Base-by-base conservation (phyloP, 371 early-diverging fungal genomes). In the Mucor irregularis region DNA sequence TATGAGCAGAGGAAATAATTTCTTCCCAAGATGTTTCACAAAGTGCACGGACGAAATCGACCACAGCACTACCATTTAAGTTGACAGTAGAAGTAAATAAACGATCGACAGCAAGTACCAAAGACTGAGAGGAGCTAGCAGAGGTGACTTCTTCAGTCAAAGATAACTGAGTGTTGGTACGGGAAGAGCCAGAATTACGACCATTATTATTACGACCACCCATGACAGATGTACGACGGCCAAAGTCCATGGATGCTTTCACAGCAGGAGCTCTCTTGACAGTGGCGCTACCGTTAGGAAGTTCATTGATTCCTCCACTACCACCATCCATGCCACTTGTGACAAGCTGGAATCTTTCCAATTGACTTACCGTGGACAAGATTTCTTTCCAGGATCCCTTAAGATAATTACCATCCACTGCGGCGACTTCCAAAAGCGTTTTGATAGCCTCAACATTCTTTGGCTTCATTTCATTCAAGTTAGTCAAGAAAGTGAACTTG, bases 361-460 rank as follows among this genome's bases (percentile, higher is more conserved):
- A 71, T 67, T 92, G 92, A 62, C 87, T 88, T 17, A 94, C 89
- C 33, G 93, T 92, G n/a, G 84, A 79, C 48, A 94, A 78, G 8
- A 95, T 91, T 24, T 94, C 94, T 37, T 82, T 85, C 97, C 97
- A 97, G 44, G 83, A 89, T 16, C 88, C 89, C 22, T 85, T 87
- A 29, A 97, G 74, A 38, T 84, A 78, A 62, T 94, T 90, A 24
- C 95, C 95, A 34, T 92, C 90, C 3, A 79, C 80, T n/a, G 83
- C 76, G 0, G 93, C 91, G 37, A 94, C 85, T 25, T 94, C 95
- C 13, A 97, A 67, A 29, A 95, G 64, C 0, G 90, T 83, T 49
- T 85, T 83, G 46, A 95, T 92, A 0, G 93, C 93, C 69, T 94
- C 93, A 3, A 95, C 81, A 53, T 95, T 91, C 79, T 95, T 97